Evolutionary conservation across 164 flowering plant species (phyloP).

Genomic region (Magnolia kwangsiensis): DNA sequence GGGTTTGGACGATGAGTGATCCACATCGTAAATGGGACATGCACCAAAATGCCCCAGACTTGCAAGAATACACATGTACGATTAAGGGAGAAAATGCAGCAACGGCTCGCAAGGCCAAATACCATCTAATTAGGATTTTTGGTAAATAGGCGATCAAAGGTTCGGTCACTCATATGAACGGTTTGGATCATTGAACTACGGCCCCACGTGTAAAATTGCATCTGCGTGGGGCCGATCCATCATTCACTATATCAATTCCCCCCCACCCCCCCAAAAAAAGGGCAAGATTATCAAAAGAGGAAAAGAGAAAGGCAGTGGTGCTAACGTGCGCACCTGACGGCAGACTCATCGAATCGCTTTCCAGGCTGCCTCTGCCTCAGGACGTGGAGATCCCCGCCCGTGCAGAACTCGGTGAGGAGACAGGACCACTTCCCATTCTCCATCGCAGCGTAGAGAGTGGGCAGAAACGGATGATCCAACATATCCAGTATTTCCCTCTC

Average conservation of each 20-base stretch:
- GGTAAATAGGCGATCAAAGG: no score
- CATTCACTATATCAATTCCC: no score
- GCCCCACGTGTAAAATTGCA: neutral
- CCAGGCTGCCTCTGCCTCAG: slow-evolving; percentile 65
- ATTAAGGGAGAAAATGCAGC: no score
- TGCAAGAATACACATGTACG: no score
- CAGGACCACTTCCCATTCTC: slow-evolving; percentile 56
- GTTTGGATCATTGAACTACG: neutral
- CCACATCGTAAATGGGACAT: no score
- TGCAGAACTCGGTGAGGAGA: slow-evolving; percentile 75
- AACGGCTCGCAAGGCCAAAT: no score
- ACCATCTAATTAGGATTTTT: no score
- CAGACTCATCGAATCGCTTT: slow-evolving; percentile 54
- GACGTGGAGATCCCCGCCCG: slow-evolving; percentile 82
- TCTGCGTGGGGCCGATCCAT: neutral
- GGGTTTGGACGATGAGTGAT: no score
- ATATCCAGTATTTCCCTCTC: slow-evolving; percentile 60
- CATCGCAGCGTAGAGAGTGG: slow-evolving; percentile 56
- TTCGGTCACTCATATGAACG: neutral
- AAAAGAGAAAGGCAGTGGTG: neutral
- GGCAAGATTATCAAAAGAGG: neutral
- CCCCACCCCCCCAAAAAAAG: no score
- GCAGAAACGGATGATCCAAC: slow-evolving; percentile 76
- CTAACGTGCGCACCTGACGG: slow-evolving; percentile 49
- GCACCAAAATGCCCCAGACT: no score